A percentile compares a stretch with the other conserved stretches of the same genome.
Conservation (phyloP, 345 rosid genomes). For the Camelina laxa region DNA sequence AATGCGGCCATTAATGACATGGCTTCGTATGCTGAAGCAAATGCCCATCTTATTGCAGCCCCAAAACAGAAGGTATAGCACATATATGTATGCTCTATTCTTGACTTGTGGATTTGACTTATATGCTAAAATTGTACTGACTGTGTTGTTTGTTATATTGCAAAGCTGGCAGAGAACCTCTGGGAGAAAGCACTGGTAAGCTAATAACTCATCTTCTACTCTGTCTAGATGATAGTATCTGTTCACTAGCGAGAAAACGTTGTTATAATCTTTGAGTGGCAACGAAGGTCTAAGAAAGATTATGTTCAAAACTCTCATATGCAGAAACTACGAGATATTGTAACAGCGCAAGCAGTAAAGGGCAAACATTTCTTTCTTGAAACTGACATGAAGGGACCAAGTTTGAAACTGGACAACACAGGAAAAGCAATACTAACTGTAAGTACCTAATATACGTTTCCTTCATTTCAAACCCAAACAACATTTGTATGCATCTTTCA, state of each 20-base stretch:
- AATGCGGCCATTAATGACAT: slow-evolving; percentile 92
- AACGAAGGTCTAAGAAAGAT: background rate
- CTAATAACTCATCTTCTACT: slow-evolving; percentile 33
- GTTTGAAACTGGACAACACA: slow-evolving; percentile 87
- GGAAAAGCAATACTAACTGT: slow-evolving; percentile 91
- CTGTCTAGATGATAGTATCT: background rate
- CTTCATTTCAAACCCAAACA: background rate
- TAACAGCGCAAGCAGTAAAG: slow-evolving; percentile 58
- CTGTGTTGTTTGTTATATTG: slow-evolving; percentile 29
- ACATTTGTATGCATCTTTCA: background rate
- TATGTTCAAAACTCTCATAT: slow-evolving; percentile 19
- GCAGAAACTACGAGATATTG: slow-evolving; percentile 86
- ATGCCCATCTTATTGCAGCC: slow-evolving; percentile 75
- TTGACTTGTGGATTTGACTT: background rate
- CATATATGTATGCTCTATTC: background rate
- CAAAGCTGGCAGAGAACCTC: slow-evolving; percentile 75
- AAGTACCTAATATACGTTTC: slow-evolving; percentile 39
- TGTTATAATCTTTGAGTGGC: background rate
- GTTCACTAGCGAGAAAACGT: background rate
- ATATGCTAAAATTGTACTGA: slow-evolving; percentile 9
- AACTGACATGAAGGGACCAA: slow-evolving; percentile 81
- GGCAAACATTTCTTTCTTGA: slow-evolving; percentile 92
- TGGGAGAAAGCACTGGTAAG: slow-evolving; percentile 95
- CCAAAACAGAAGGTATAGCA: slow-evolving; percentile 80
- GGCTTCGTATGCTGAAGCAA: slow-evolving; percentile 83